Conservation (phyloP, 1,139 yeast species). For the Yamadazyma blattariae region DNA sequence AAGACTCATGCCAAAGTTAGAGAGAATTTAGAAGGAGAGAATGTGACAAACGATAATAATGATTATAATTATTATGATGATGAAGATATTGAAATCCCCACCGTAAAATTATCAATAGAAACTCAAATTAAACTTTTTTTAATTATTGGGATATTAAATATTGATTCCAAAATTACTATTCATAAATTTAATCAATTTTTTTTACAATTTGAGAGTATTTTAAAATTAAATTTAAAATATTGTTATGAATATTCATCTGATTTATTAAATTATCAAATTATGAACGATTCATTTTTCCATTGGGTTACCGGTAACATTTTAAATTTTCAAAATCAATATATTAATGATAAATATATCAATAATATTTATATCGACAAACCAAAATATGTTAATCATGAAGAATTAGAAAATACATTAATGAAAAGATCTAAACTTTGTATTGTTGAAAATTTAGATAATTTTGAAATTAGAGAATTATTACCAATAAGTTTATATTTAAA, state of each 20-base stretch:
- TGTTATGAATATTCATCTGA: conserved; percentile 32
- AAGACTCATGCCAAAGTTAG: conserved; percentile 20
- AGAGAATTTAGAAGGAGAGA: too few species aligned
- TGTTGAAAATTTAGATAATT: conserved; percentile 8
- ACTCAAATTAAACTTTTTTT: conserved; percentile 24
- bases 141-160: conserved; percentile 24
- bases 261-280: conserved; percentile 23
- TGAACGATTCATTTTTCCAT: conserved; percentile 34
- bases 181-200: conserved; percentile 6
- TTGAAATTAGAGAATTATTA: conserved; percentile 21
- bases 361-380: conserved; percentile 2
- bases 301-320: conserved; percentile 36
- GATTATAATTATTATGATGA: too few species aligned
- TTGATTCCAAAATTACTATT: conserved; percentile 1
- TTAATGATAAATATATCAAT: conserved; percentile 10
- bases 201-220: conserved; percentile 10
- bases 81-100: conserved; percentile 15
- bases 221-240: conserved; percentile 21
- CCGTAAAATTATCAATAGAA: conserved; percentile 27
- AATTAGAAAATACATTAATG: conserved; percentile 6
- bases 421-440: conserved; percentile 5
- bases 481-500: conserved; percentile 21
- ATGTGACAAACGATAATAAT: too few species aligned
- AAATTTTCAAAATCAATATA: conserved; percentile 12
- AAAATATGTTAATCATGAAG: conserved; percentile 7